Evolutionary conservation across 306 rosid genomes (phyloP), one percentile per base, ranked within the genome.

Genomic region (Quercus dentata): DNA sequence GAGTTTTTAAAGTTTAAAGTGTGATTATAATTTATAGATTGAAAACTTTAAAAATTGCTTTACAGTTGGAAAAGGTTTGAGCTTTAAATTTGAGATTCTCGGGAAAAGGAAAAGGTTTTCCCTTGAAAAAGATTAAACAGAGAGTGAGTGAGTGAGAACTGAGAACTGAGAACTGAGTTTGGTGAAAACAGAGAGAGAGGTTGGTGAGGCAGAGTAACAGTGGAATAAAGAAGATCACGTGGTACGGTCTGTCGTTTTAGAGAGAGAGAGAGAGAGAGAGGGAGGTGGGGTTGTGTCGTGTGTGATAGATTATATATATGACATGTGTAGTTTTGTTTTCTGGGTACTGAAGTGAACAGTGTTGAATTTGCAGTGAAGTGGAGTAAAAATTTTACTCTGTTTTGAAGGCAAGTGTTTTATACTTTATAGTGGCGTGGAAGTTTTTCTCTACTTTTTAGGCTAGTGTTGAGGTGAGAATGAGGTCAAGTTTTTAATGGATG

Each of bases 71-170:
- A 19, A 46, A 6, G 13, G 28, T n/a, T 41, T 41, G 46, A 41
- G 46, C 46, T 41, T 41, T 41, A 0, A 41, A 41, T 41, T 41
- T 41, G 46, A 41, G 11, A 41, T 19, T 59, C 73, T 56, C 76
- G 61, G 56, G 73, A 65, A 84, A 73, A 74, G 27, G 68, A 46
- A 28, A 76, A 74, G 20, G 18, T 13, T 78, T 68, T 61, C 74
- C 27, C 64, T 78, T 74, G 67, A 62, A 80, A 75, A 41, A 2
- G 46, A 41, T 41, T 73, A 73, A 78, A 73, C 35, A 31, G 20
- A 30, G 6, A 61, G 25, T 5, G 25, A 69, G 23, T 52, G 44
- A n/a, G 28, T 58, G 27, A 9, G 56, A 1, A 5, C 38, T 33
- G 38, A 38, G 46, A 38, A 7, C 23, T 41, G 46, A 38, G 11